These are phyloP conservation scores for Xylaria venustula DNA, from an alignment of 495 filamentous ascomycete species.

Conservation along the genomic window DNA sequence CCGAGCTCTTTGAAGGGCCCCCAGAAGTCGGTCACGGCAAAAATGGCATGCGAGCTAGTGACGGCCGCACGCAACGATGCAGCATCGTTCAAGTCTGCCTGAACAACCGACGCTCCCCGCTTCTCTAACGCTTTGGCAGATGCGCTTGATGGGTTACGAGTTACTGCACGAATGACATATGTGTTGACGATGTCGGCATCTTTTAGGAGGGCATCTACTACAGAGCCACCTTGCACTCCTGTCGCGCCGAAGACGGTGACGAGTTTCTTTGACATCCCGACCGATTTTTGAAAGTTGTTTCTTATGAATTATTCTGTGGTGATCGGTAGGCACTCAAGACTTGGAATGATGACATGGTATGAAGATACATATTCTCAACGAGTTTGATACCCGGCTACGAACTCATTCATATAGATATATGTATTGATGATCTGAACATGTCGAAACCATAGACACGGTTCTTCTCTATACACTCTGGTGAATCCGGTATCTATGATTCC, in stretches of 20 bases:
- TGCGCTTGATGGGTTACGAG: constrained; percentile 47
- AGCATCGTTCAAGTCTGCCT: constrained; percentile 23
- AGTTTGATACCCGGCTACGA: background rate
- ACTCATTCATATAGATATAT: background rate
- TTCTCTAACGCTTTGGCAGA: constrained; percentile 32
- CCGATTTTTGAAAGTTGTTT: background rate
- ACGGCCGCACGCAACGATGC: constrained; percentile 15
- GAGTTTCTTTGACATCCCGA: constrained; percentile 16
- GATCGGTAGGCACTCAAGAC: too few relatives aligned
- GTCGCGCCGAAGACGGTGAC: constrained; percentile 63
- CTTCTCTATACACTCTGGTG: background rate
- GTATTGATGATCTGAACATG: background rate
- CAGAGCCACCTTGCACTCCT: constrained; percentile 59
- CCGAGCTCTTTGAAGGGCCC: constrained; percentile 17
- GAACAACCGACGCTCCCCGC: constrained; percentile 19
- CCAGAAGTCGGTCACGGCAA: constrained; percentile 27
- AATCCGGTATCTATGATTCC: background rate
- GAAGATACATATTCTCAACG: background rate
- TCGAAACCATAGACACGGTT: background rate
- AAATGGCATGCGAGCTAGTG: constrained; percentile 17
- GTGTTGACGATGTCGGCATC: constrained; percentile 32
- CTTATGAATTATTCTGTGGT: background rate
- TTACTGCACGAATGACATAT: constrained; percentile 57
- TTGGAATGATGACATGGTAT: too few relatives aligned
- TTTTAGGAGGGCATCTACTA: constrained; percentile 50